Evolutionary conservation across 257 asterid genomes (phyloP).

Genomic region (Solanum bukasovii): DNA sequence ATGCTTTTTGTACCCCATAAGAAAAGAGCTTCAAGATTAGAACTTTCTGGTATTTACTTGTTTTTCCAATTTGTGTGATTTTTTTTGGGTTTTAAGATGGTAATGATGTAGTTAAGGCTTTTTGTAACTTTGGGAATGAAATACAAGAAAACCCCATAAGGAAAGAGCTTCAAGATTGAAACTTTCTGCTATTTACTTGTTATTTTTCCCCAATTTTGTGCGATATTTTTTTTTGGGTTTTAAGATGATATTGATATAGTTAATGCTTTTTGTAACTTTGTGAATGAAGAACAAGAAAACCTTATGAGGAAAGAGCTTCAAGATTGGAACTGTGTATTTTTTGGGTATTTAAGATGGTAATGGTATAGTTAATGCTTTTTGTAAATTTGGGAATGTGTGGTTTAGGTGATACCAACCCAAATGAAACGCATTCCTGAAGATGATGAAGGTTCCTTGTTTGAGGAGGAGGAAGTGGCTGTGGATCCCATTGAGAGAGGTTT

Average conservation of each 20-base stretch:
- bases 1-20: not conserved
- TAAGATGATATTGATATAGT: not conserved
- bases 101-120: not conserved
- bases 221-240: rapidly evolving
- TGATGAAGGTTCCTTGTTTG: slow-evolving; percentile 44
- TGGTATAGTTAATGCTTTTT: not conserved
- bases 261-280: not conserved
- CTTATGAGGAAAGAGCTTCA: not conserved
- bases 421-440: slow-evolving; percentile 77
- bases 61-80: not conserved
- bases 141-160: not conserved
- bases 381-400: not conserved
- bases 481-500: slow-evolving; percentile 89
- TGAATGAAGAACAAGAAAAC: not conserved
- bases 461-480: slow-evolving; percentile 43
- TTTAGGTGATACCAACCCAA: slow-evolving; percentile 69
- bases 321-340: not conserved
- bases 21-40: not conserved
- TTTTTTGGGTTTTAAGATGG: not conserved
- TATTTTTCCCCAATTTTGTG: not conserved
- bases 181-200: not conserved
- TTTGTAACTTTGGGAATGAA: not conserved
- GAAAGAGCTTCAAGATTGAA: not conserved
- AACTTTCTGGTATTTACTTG: not conserved
- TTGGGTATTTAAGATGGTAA: not conserved